Percentiles rank a stretch among this genome's conserved stretches.
Evolutionary conservation across 805 yeast genomes (phyloP).

Genomic region (Tetrapisispora iriomotensis): DNA sequence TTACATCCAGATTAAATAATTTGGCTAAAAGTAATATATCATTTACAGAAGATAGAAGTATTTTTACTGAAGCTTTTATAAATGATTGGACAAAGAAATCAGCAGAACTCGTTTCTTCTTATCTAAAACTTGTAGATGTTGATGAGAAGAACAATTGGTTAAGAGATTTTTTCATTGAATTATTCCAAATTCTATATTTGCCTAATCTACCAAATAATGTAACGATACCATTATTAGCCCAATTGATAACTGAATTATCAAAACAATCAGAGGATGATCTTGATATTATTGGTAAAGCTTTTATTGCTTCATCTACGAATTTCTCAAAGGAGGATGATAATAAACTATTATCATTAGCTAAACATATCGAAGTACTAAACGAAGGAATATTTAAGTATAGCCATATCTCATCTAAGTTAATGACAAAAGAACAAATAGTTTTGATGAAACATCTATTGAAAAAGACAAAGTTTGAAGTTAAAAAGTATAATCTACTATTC

Average conservation of each 20-base stretch:
- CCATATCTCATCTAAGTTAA: conserved; percentile 24
- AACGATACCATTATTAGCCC: conserved; percentile 4
- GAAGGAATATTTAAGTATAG: conserved; percentile 23
- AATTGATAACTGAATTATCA: conserved; percentile 6
- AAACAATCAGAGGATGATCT: neutral
- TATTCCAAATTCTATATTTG: conserved; percentile 10
- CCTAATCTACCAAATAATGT: neutral
- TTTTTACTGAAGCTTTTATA: conserved; percentile 9
- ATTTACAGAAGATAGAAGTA: conserved; percentile 1
- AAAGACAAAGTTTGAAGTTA: conserved; percentile 32
- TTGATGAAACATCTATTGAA: conserved; percentile 20
- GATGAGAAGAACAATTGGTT: conserved; percentile 15
- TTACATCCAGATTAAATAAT: neutral
- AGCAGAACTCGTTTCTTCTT: neutral
- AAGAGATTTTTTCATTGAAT: conserved; percentile 11
- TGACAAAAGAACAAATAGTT: conserved; percentile 15
- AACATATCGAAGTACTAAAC: conserved; percentile 8
- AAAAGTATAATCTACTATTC: conserved; percentile 53
- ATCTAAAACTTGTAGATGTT: neutral
- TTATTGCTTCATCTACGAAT: conserved; percentile 13
- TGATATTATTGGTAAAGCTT: conserved; percentile 14
- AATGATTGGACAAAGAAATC: conserved; percentile 9
- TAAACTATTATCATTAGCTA: conserved; percentile 12
- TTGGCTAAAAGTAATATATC: neutral
- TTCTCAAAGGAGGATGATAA: conserved; percentile 12